A percentile compares a stretch with the other conserved stretches of the same genome.
Conservation (phyloP, 768 basidiomycete species). For the Suillus spraguei region DNA sequence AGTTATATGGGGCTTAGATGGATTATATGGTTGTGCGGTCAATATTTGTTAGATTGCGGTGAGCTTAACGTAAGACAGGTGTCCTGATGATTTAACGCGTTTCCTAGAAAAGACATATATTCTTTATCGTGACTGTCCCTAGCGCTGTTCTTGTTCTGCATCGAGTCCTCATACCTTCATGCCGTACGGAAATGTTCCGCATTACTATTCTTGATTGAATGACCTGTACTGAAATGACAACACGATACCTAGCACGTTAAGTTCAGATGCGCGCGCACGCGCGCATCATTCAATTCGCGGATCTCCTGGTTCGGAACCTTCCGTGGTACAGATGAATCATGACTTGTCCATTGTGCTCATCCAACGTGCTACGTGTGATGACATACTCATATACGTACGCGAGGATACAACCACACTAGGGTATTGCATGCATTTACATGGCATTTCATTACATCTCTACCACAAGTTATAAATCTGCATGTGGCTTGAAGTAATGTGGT, state of each 20-base stretch:
- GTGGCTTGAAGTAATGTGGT: background rate
- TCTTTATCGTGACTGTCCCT: background rate
- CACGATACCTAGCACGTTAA: no score
- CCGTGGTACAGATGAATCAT: no score
- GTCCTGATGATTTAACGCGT: background rate
- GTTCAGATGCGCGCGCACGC: no score
- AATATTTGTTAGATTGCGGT: background rate
- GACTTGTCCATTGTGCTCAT: no score
- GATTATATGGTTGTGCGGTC: background rate
- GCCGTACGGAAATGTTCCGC: background rate
- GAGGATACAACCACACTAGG: no score
- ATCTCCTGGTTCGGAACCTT: no score
- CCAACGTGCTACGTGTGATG: no score
- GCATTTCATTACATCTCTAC: background rate
- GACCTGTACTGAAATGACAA: background rate
- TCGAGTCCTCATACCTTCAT: background rate
- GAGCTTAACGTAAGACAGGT: background rate
- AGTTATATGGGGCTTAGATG: constrained; percentile 53
- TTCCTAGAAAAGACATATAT: background rate
- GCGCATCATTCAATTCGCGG: no score
- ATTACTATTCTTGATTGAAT: background rate
- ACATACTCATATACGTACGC: no score
- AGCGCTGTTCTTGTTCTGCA: background rate
- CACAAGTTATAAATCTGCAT: background rate
- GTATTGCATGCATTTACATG: background rate